Conservation (phyloP, 2,329 filamentous ascomycete genomes). For the Aureobasidium musti region DNA sequence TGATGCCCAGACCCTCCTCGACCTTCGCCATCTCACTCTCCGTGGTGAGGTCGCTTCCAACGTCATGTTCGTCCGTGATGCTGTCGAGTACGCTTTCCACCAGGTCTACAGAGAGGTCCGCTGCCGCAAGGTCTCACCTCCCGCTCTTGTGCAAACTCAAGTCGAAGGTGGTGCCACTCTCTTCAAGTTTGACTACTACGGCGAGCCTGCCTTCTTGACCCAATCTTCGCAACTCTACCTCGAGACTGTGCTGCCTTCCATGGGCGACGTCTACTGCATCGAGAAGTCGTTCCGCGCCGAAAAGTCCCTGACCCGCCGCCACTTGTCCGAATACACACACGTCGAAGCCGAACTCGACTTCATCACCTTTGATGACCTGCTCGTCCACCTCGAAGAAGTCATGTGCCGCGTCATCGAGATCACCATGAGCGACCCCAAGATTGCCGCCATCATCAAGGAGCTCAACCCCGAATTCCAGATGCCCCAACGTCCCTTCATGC, state of each 20-base stretch:
- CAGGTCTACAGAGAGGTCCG: conserved; percentile 74
- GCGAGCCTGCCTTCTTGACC: conserved; percentile 86
- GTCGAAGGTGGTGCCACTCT: conserved; percentile 91
- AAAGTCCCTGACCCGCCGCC: conserved; percentile 90
- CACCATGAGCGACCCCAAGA: conserved; percentile 70
- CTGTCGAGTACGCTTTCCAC: conserved; percentile 78
- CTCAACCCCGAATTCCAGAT: conserved; percentile 89
- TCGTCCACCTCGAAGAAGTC: conserved; percentile 81
- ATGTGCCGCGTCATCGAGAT: conserved; percentile 84
- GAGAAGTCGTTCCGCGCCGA: conserved; percentile 99
- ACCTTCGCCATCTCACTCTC: conserved; percentile 81
- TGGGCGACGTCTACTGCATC: conserved; percentile 96
- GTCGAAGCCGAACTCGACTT: conserved; percentile 96
- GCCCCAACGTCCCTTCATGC: conserved; percentile 82
- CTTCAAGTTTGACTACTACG: conserved; percentile 87
- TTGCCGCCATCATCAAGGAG: conserved; percentile 72
- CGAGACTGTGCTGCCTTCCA: conserved; percentile 85
- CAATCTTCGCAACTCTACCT: conserved; percentile 98
- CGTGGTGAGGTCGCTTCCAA: conserved; percentile 82
- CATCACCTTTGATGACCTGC: conserved; percentile 86
- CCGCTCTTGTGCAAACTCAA: conserved; percentile 91
- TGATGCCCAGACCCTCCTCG: conserved; percentile 72
- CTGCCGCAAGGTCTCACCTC: conserved; percentile 81
- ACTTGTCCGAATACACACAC: conserved; percentile 95
- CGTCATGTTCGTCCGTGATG: conserved; percentile 82